A percentile compares a stretch with the other conserved stretches of the same genome.
phyloP scores from a whole-genome alignment of 441 rosid genomes.

The Populus tomentosa region DNA sequence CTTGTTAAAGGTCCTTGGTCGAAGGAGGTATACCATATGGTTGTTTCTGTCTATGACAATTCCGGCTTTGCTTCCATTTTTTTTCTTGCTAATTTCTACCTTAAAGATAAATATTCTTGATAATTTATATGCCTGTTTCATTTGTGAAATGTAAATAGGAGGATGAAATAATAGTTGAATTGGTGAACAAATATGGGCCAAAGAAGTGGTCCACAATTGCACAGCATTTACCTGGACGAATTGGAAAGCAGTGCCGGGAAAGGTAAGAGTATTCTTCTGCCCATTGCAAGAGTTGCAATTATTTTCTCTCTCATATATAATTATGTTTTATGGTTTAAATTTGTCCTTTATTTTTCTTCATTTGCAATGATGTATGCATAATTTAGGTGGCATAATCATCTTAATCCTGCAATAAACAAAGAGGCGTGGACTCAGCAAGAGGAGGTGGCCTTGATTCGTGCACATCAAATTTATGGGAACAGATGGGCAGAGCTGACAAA shows the following conservation, averaged over 20 bases:
- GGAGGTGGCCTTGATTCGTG: constrained; percentile 92
- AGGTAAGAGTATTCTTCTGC: constrained; percentile 42
- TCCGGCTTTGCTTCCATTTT: background rate
- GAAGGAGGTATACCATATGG: constrained; percentile 62
- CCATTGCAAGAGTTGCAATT: background rate
- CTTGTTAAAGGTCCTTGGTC: constrained; percentile 99
- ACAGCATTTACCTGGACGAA: constrained; percentile 90
- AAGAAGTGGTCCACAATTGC: constrained; percentile 99
- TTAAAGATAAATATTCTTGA: background rate
- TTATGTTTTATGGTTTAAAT: background rate
- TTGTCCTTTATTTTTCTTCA: background rate
- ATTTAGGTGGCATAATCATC: constrained; percentile 92
- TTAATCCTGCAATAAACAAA: constrained; percentile 90
- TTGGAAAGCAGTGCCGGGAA: constrained; percentile 97
- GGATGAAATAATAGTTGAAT: constrained; percentile 75
- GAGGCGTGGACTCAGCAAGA: constrained; percentile 99
- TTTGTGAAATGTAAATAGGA: constrained; percentile 47
- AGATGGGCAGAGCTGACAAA: constrained; percentile 98
- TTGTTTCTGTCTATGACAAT: constrained; percentile 11
- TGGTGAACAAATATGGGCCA: constrained; percentile 82
- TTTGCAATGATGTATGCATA: constrained; percentile 1
- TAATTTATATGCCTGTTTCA: background rate
- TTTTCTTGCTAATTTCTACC: background rate
- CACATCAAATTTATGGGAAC: constrained; percentile 95
- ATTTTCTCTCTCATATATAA: background rate